Base-by-base conservation (phyloP, 257 asterid species). In the Solanum pennellii region DNA sequence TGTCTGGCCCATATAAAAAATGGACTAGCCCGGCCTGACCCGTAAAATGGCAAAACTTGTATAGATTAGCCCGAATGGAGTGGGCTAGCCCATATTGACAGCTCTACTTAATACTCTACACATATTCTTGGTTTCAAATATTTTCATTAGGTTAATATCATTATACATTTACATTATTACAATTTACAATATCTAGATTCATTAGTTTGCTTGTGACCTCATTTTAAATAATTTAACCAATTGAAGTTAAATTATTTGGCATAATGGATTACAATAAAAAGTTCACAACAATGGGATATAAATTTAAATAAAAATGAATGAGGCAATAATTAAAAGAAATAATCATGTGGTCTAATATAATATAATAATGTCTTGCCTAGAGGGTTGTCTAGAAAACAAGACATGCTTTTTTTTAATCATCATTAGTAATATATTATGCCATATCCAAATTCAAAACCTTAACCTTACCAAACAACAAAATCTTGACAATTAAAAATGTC, bases 391-490 rank as follows among this genome's bases (percentile, higher is more conserved):
- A 66, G 59, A 41, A 77, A 77, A 44, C 39, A 35, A 77, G 83
- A 77, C 83, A 44, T 77, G 83, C 44, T 77, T 77, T 14, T 47
- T 5, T 13, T 1, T 12, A 35, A 5, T 77, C 62, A 77, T 77
- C 39, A 77, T 77, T 44, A 9, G 6, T 37, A 25, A 77, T 44
- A 44, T 11, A 25, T 75, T 14, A 69, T 72, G 29, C 14, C 79
- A 73, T 73, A 73, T 73, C 80, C 47, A 35, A 73, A 73, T 18
- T 35, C 20, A 35, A 49, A 44, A 44, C 83, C 83, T 25, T 77
- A 44, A 77, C 12, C 83, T 44, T 21, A 77, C 83, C 83, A 44
- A 44, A 77, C 62, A 77, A 42, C 83, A n/a, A 42, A 77, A 77
- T 77, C 41, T 77, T 15, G 16, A 21, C 37, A n/a, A 77, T 44